phyloP scores from a whole-genome alignment of 805 yeast species.

The Teunomyces gatunensis region DNA sequence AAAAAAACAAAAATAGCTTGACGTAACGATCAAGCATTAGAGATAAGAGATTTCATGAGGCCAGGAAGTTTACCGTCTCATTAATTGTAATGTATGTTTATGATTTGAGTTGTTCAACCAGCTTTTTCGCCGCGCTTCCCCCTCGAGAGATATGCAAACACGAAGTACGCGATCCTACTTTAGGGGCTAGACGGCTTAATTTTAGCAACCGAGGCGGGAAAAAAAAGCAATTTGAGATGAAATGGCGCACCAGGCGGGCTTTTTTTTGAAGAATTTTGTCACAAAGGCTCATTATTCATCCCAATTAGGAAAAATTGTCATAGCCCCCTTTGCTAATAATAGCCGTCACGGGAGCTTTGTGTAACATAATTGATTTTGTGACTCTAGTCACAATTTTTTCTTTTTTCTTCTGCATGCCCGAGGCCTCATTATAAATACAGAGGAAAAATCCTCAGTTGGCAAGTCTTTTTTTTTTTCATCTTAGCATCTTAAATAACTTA shows the following conservation, averaged over 20 bases:
- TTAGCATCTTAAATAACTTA: conserved; percentile 4
- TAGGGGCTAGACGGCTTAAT: conserved; percentile 4
- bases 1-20: too few species aligned
- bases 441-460: not conserved
- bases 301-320: conserved; percentile 3
- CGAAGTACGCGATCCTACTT: not conserved
- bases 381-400: not conserved
- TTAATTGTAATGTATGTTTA: not conserved
- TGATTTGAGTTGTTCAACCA: not conserved
- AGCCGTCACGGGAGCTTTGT: not conserved
- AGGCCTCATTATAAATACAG: conserved; percentile 12
- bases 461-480: conserved; percentile 1
- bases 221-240: conserved; percentile 2
- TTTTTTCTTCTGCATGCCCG: not conserved
- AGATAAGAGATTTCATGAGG: too few species aligned
- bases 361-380: not conserved
- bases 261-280: not conserved
- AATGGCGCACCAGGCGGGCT: conserved; percentile 3
- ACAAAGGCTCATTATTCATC: not conserved
- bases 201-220: conserved; percentile 4
- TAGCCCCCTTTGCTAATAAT: conserved; percentile 2
- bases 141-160: not conserved
- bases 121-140: not conserved
- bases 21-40: too few species aligned
- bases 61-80: not conserved